Evolutionary conservation across 768 basidiomycete species (phyloP), one percentile per base, ranked within the genome.

Genomic region (Lentinula edodes): DNA sequence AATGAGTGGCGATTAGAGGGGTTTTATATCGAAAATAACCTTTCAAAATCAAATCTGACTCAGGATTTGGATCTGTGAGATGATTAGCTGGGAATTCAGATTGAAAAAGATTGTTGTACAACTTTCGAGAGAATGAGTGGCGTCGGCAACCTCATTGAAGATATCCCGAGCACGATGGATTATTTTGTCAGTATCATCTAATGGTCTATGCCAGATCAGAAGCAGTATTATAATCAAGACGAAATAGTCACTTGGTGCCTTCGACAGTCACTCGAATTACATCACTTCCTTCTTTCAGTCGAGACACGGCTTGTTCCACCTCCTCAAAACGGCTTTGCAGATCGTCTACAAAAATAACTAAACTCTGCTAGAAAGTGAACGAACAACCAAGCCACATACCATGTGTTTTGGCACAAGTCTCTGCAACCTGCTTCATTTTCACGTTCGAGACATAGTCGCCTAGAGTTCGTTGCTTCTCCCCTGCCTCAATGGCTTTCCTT

Each of bases 381-480:
- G 3, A 46, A 28, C 28, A 20, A 32, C 45, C 23, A 4, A 54
- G 34, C 16, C 23, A 75, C 82, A 43, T 61, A 89, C 90, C 83
- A 76, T 93, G 88, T 28, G 87, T 85, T 52, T 80, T 79, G 15
- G 75, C 68, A 74, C 90, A 92, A 3, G 81, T 84, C 15, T 88
- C 88, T 2, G 85, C 89, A 1, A 94, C 91, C 69, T 89, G 83
- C 66, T 78, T 81, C 91, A 94, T 94, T 75, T 87, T 91, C 54
- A 77, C 82, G 65, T 78, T 81, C 15, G 88, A 88, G 28, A 94
- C 90, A 71, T 93, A 94, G 69, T 91, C 90, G 10, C 87, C 90
- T 43, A 94, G 72, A 10, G 87, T 89, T 50, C 91, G 78, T 13
- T 81, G 81, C 59, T 77, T 81, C 60, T 86, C 86, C 3, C 90